Evolutionary conservation across 1,284 basidiomycete genomes (phyloP), one percentile per base, ranked within the genome.

Genomic region (Trametes pubescens): DNA sequence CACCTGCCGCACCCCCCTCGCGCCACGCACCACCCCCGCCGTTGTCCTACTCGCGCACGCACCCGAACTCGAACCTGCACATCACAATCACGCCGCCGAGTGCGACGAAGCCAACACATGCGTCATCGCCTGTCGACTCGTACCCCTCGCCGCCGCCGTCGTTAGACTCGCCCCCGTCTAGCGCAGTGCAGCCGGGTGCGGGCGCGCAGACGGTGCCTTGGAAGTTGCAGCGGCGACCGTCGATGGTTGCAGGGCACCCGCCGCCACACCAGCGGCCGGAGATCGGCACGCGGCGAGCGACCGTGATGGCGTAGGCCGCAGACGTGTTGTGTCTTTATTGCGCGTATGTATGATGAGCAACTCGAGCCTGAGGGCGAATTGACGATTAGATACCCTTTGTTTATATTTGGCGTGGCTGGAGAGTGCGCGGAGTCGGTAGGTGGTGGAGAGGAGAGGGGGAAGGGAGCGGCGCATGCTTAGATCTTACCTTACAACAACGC

Each of bases 61-160:
- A 71, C 48, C 65, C 67, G 26, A 64, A 71, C 34, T 66, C 74
- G 38, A 79, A 78, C 57, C 70, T 81, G 22, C 75, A 76, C 59
- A 75, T 79, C 54, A 75, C 77, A 55, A 76, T 78, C 59, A 70
- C 68, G 2, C 68, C 73, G 8, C 72, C 73, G 34, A 52, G 70
- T 68, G 60, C 70, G 46, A 56, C 62, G 47, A 64, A 65, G 48
- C 59, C 59, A n/a, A 52, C 67, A 32, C 64, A 56, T 18, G 55
- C 62, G 54, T 55, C 44, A 16, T 80, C 81, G 24, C 82, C 84
- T 4, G 74, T 76, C 18, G 85, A 86, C 60, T 84, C 88, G 43
- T 93, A 93, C 73, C 91, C 91, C 8, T 92, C 91, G 0, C 91
- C 91, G 0, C 92, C 92, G 47, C 82, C 84, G 11, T 93, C 91